A percentile compares a stretch with the other conserved stretches of the same genome.
These are phyloP conservation scores for Erythrophleum fordii DNA, from an alignment of 306 rosid species.

Conservation along the genomic window DNA sequence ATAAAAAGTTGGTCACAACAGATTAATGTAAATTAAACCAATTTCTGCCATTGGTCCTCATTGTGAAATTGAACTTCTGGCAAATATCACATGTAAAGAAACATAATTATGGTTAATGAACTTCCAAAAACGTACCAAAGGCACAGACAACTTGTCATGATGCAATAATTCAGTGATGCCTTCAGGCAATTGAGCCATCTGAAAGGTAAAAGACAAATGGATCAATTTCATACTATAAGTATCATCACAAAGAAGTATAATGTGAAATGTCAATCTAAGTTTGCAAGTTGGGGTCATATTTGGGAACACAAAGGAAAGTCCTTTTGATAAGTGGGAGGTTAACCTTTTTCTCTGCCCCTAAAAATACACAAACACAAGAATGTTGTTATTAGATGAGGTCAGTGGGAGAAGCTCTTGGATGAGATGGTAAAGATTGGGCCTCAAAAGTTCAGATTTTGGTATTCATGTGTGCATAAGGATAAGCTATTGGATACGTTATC, in stretches of 20 bases:
- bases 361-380: not conserved
- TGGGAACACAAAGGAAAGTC: conserved; percentile 21
- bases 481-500: not conserved
- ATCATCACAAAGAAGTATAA: conserved; percentile 19
- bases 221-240: conserved; percentile 24
- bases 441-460: not conserved
- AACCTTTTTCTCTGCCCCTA: not conserved
- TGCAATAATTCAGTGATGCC: conserved; percentile 97
- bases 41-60: conserved; percentile 15
- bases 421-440: conserved; percentile 10
- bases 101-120: conserved; percentile 3
- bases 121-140: conserved; percentile 72
- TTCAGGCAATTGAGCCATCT: conserved; percentile 99
- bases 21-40: conserved; percentile 7
- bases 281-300: conserved; percentile 12
- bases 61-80: conserved; percentile 27
- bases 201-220: conserved; percentile 51
- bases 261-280: conserved; percentile 20
- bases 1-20: conserved; percentile 6
- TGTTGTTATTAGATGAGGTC: not conserved
- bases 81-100: conserved; percentile 10
- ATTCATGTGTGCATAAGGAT: not conserved
- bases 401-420: not conserved
- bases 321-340: not conserved
- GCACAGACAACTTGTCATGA: conserved; percentile 80